Evolutionary conservation across 2,329 filamentous ascomycete species (phyloP), one percentile per base, ranked within the genome.

Genomic region (Epichloe amarillans): DNA sequence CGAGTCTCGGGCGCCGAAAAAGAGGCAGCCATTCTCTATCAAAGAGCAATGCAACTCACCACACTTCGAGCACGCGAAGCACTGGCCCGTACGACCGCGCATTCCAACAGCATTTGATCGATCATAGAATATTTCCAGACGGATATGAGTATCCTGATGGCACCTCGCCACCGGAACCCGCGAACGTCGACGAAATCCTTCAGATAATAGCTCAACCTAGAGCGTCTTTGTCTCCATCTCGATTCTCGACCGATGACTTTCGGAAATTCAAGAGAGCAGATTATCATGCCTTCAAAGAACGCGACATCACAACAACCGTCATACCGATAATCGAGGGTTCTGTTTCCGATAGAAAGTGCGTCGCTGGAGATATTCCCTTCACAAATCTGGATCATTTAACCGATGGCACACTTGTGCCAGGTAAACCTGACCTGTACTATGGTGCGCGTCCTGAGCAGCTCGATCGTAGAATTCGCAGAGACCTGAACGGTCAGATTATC

Each of bases 381-480:
- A 56, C 40, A 14, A 68, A 69, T 50, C 64, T 71, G 36, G 57
- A 62, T 14, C 56, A 58, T 48, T 54, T 74, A 37, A 68, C 64
- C 2, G 62, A 68, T 50, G 60, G 62, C 5, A 61, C 60, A 3
- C 56, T 68, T 19, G 54, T 60, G 14, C 42, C 51, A 21, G 57
- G 58, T 3, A 62, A 64, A 36, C 67, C 64, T 8, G 66, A 69
- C 54, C 47, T 62, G 19, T 69, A 64, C 52, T 58, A 69, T 38
- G 62, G 67, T 17, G 60, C 62, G n/a, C 56, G 53, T 7, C 62
- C 60, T 10, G 53, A 62, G 50, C 58, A 67, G 49, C 54, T 69
- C n/a, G 46, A 63, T 35, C 43, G 21, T 21, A 40, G 55, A 11
- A 51, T 67, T 14, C 60, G 62, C 7, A 50, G 53, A 23, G 35